Base-by-base conservation (phyloP, 345 rosid species). In the Eucalyptus regnans region DNA sequence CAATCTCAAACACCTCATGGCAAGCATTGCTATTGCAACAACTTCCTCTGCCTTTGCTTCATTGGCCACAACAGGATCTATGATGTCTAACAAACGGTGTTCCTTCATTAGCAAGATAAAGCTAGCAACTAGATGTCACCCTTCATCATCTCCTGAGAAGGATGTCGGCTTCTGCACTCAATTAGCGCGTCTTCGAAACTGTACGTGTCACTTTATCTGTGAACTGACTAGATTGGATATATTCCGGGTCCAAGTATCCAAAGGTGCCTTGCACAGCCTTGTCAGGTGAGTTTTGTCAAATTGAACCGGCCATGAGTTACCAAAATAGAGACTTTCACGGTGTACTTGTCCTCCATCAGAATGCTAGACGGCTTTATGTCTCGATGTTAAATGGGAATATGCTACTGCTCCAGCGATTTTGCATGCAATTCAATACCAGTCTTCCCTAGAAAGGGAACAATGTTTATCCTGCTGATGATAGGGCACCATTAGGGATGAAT, bases 271-370 rank as follows among this genome's bases (percentile, higher is more conserved):
- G 91, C 25, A 91, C 91, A 88, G 92, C 51, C 5, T 92, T 31
- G 93, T 90, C 80, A 94, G 81, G 84, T 92, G 92, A 43, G 91
- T 90, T 27, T 93, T 92, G 66, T 93, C 95, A 46, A 90, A 9
- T 22, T 87, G 93, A 79, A 94, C 91, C 37, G 89, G 87, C 62
- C 94, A 89, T 4, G 93, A 93, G 9, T 94, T 92, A 31, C 96
- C 96, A 64, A 94, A 94, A 89, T 94, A 0, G 95, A 91, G 16
- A 92, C 92, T 80, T 93, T 93, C 4, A 92, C 94, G 8, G 91
- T 64, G 25, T 88, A 92, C n/a, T 87, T 87, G 4, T 93, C 93
- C 85, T 94, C 93, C 46, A 93, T 23, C 22, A 94, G 90, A 87
- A 94, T 93, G 89, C 93, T 94, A 2, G 91, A 68, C 4, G 92